These are phyloP conservation scores for Ustilago nuda DNA, from an alignment of 1,284 basidiomycete genomes.

Conservation along the genomic window DNA sequence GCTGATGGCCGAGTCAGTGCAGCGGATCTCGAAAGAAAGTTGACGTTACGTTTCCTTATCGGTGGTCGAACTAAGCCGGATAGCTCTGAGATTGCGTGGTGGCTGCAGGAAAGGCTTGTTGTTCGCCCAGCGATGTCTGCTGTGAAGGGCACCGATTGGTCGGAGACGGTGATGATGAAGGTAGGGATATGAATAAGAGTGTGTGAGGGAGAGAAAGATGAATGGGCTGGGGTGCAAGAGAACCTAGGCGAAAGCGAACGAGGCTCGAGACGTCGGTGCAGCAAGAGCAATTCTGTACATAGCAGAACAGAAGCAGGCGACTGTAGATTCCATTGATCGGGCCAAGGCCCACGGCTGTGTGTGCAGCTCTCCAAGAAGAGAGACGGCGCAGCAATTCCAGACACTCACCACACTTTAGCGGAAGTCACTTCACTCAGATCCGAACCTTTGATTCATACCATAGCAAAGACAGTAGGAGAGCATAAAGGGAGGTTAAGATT, in stretches of 20 bases:
- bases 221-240: neutral
- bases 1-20: neutral
- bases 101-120: neutral
- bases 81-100: neutral
- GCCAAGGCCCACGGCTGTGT: neutral
- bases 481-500: no score
- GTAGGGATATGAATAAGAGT: neutral
- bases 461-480: no score
- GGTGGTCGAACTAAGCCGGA: neutral
- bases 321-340: constrained; percentile 15
- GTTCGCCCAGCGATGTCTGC: neutral
- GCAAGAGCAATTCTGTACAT: neutral
- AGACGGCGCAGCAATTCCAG: neutral
- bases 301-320: constrained; percentile 1
- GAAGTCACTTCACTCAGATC: no score
- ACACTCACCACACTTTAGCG: neutral
- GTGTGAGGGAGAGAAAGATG: constrained; percentile 1
- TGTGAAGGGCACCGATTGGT: neutral
- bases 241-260: neutral
- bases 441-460: no score
- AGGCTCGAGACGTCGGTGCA: constrained; percentile 4
- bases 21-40: neutral
- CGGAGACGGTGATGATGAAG: neutral
- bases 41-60: neutral
- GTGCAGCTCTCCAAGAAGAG: neutral